Percentiles rank a stretch among this genome's conserved stretches.
phyloP scores from a whole-genome alignment of 805 yeast species.

The Schizosaccharomyces cryophilus region DNA sequence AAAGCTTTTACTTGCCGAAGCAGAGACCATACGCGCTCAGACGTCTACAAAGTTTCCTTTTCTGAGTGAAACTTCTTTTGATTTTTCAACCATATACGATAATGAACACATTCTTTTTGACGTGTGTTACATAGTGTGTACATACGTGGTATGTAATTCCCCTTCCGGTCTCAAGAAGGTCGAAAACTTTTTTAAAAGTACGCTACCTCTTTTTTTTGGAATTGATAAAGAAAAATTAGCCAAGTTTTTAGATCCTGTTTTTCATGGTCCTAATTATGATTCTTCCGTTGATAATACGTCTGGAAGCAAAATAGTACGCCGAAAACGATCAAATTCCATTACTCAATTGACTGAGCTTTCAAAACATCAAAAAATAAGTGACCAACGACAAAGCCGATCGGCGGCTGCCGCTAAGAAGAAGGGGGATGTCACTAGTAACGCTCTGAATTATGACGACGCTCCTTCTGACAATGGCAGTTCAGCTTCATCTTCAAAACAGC shows the following conservation, averaged over 20 bases:
- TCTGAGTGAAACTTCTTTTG: conserved; percentile 43
- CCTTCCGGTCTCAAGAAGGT: background rate
- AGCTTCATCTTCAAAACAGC: background rate
- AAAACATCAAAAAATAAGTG: background rate
- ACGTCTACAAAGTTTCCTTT: background rate
- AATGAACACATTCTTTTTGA: conserved; percentile 55
- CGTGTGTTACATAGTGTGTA: conserved; percentile 33
- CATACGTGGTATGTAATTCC: conserved; percentile 27
- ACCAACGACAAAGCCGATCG: background rate
- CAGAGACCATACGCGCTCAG: background rate
- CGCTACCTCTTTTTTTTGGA: background rate
- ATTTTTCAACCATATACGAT: conserved; percentile 34
- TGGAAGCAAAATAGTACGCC: background rate
- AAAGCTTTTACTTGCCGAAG: conserved; percentile 66
- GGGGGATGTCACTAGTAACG: background rate
- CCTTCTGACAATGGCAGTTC: background rate
- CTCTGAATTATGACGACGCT: background rate
- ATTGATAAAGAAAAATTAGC: background rate
- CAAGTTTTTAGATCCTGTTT: background rate
- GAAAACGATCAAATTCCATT: background rate
- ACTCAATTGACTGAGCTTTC: background rate
- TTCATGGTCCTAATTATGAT: background rate
- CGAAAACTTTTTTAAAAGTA: background rate
- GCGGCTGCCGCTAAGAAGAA: background rate
- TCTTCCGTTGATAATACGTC: too few relatives aligned